Evolutionary conservation across 495 filamentous ascomycete genomes (phyloP), one percentile per base, ranked within the genome.

Genomic region (Trichoderma gamsii): DNA sequence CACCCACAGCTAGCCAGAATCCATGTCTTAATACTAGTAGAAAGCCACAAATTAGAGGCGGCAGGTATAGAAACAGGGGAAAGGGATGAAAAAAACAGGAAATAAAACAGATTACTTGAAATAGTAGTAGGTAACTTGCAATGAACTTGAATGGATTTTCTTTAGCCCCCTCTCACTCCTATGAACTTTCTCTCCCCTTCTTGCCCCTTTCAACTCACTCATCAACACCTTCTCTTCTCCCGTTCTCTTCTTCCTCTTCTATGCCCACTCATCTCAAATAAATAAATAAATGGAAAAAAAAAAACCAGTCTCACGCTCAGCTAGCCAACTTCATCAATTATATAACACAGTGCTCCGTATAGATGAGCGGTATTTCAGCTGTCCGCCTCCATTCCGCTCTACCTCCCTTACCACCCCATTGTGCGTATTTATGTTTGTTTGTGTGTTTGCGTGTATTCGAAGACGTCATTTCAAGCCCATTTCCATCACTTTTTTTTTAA

Each of bases 291-390:
- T 23, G 4, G 29, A 29, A 1, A 29, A 29, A 29, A 29, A 29
- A 21, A 61, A 12, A 18, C 27, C 23, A 32, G 25, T 61, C 56
- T 25, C 56, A 61, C 56, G 56, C 56, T 61, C 23, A 61, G 27
- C 27, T 32, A 32, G 27, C 56, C 56, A 61, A 61, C 56, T 38
- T 61, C 56, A 61, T 61, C 56, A 13, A 61, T 61, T 27, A 61
- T 61, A 35, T 61, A 61, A 61, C 12, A 61, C 56, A 18, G 25
- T 23, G 8, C 35, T 38, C 35, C 35, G 35, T 38, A 38, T 38
- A 7, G 5, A 29, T 1, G 16, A 16, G 11, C 56, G 56, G 25
- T 61, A 29, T 29, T 61, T 32, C 25, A 15, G 25, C 56, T 4
- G 11, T 61, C 25, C 27, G 25, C 56, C 35, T 4, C 27, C 27